These are phyloP conservation scores for Hanseniaspora meyeri DNA, from an alignment of 805 yeast species.

Conservation along the genomic window DNA sequence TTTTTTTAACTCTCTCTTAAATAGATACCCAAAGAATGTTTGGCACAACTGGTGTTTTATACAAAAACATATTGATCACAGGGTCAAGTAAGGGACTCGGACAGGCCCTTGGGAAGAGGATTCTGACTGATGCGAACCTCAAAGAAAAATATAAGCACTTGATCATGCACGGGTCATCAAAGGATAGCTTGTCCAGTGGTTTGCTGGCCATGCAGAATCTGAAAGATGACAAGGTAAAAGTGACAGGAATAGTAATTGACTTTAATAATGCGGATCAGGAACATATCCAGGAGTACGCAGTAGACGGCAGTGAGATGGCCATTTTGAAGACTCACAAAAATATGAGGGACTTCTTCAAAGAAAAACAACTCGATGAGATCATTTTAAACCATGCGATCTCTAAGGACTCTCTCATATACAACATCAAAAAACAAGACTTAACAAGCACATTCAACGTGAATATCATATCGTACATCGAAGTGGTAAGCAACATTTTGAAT, in stretches of 20 bases:
- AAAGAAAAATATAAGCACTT: not conserved
- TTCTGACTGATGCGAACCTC: not conserved
- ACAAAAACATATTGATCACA: conserved; percentile 24
- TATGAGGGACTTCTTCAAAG: not conserved
- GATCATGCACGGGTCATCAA: conserved; percentile 6
- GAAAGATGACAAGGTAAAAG: not conserved
- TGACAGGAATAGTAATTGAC: not conserved
- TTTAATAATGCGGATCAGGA: not conserved
- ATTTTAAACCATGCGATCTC: conserved; percentile 8
- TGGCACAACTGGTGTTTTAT: not conserved
- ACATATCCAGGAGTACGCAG: not conserved
- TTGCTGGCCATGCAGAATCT: not conserved
- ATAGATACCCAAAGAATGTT: not conserved
- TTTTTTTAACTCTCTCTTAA: no score
- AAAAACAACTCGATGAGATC: not conserved
- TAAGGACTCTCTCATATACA: not conserved
- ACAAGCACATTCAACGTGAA: conserved; percentile 1
- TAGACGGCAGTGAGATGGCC: not conserved
- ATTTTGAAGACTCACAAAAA: not conserved
- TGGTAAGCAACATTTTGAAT: not conserved
- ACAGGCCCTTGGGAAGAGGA: conserved; percentile 22
- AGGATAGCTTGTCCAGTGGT: not conserved
- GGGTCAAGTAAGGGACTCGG: conserved; percentile 38
- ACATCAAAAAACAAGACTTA: not conserved
- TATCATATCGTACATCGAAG: not conserved